phyloP scores from a whole-genome alignment of 1,284 basidiomycete species.

The Leccinum subfulvum region DNA sequence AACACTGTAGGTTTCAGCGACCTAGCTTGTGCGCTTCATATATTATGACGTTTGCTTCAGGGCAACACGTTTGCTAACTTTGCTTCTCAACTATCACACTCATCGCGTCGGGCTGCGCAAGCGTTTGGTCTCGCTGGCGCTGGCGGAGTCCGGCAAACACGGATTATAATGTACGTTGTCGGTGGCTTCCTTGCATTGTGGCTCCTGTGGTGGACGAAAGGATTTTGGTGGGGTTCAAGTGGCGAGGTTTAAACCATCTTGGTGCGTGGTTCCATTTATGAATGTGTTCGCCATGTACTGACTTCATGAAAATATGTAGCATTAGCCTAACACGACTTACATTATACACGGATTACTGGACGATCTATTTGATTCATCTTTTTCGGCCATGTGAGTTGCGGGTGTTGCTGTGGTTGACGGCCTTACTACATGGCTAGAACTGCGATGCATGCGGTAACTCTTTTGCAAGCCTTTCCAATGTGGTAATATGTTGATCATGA shows the following conservation, averaged over 20 bases:
- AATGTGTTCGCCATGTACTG: neutral
- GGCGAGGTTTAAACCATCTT: slow-evolving; percentile 13
- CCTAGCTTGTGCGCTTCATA: neutral
- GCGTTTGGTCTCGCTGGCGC: slow-evolving; percentile 63
- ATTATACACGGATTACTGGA: neutral
- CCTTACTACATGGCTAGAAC: neutral
- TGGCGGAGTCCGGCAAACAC: slow-evolving; percentile 64
- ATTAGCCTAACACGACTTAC: neutral
- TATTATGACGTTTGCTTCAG: slow-evolving; percentile 34
- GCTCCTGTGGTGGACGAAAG: slow-evolving; percentile 40
- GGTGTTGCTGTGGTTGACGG: neutral
- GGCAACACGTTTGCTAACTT: slow-evolving; percentile 67
- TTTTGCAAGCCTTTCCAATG: neutral
- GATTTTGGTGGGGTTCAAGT: slow-evolving; percentile 28
- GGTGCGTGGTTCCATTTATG: slow-evolving; percentile 15
- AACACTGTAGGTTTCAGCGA: slow-evolving; percentile 53
- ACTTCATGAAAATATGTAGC: slow-evolving; percentile 4
- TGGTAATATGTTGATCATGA: neutral
- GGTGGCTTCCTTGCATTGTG: slow-evolving; percentile 43
- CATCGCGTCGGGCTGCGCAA: slow-evolving; percentile 63
- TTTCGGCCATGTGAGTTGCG: neutral
- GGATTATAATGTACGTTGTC: slow-evolving; percentile 61
- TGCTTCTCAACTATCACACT: slow-evolving; percentile 56
- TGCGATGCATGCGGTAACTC: neutral
- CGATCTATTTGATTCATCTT: neutral